Conservation (phyloP, 2,329 filamentous ascomycete species). For the Decorospora gaudefroyi region DNA sequence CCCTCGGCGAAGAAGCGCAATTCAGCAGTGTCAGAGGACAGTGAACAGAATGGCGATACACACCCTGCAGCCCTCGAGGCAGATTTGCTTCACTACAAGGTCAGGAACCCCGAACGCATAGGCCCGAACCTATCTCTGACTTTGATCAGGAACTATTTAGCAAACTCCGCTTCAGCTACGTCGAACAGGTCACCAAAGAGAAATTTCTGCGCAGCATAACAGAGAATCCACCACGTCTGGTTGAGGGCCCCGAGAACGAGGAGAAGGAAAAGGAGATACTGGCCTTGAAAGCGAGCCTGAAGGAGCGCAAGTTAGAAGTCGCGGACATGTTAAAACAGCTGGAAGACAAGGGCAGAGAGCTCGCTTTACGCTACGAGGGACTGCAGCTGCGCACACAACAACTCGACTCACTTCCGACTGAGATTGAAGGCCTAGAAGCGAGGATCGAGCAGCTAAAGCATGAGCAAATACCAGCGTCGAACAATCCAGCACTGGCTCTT, state of each 20-base stretch:
- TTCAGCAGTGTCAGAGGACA: conserved; percentile 69
- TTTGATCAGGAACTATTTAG: conserved; percentile 77
- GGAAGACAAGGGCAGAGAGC: conserved; percentile 64
- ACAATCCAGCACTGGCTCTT: conserved; percentile 50
- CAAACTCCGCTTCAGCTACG: conserved; percentile 94
- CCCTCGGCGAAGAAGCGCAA: conserved; percentile 48
- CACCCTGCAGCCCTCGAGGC: conserved; percentile 72
- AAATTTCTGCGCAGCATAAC: conserved; percentile 94
- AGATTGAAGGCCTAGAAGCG: conserved; percentile 58
- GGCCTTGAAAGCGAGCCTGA: conserved; percentile 73
- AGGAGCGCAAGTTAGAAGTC: conserved; percentile 79
- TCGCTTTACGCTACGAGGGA: conserved; percentile 62
- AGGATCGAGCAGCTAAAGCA: conserved; percentile 55
- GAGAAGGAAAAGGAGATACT: conserved; percentile 61
- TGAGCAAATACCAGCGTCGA: conserved; percentile 41
- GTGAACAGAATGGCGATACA: conserved; percentile 68
- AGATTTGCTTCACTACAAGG: conserved; percentile 85
- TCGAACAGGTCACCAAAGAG: conserved; percentile 98
- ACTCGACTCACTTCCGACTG: conserved; percentile 56
- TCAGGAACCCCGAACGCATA: too few relatives aligned
- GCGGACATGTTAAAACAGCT: conserved; percentile 72
- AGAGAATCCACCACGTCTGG: conserved; percentile 83
- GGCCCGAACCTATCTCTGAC: too few relatives aligned
- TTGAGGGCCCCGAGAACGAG: conserved; percentile 77
- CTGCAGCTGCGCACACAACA: conserved; percentile 58